Evolutionary conservation across 495 filamentous ascomycete genomes (phyloP).

Genomic region (Podospora bellae-mahoneyi): DNA sequence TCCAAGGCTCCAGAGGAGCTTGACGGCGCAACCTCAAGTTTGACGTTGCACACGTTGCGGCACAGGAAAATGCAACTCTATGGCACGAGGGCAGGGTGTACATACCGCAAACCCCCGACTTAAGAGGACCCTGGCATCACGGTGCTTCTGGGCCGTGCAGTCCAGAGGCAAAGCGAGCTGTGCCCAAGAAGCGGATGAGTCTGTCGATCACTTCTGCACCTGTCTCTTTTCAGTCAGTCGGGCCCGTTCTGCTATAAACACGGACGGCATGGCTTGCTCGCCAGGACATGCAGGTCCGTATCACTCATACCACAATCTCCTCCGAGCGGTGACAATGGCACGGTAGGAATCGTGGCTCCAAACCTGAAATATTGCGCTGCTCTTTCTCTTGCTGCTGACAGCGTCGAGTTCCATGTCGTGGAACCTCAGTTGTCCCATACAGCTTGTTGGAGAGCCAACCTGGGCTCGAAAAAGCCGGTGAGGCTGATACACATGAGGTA

Average conservation of each 20-base stretch:
- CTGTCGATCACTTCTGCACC: constrained; percentile 11
- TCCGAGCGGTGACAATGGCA: not conserved
- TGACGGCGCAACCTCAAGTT: constrained; percentile 6
- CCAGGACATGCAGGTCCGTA: constrained; percentile 6
- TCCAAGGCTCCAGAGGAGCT: constrained; percentile 7
- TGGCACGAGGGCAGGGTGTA: constrained; percentile 1
- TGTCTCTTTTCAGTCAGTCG: constrained; percentile 1
- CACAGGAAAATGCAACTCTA: constrained; percentile 9
- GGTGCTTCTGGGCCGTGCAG: not conserved
- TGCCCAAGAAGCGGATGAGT: not conserved
- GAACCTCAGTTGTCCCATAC: not conserved
- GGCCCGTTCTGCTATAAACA: not conserved
- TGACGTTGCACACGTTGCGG: constrained; percentile 12
- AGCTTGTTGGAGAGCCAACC: not conserved
- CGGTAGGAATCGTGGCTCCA: not conserved
- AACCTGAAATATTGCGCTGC: not conserved
- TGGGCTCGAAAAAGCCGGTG: not conserved
- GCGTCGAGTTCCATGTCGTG: not conserved
- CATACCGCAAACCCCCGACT: not conserved
- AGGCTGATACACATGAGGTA: not conserved
- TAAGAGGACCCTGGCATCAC: constrained; percentile 5
- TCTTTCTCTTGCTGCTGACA: not conserved
- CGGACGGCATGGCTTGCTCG: not conserved
- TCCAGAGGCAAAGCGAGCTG: constrained; percentile 9
- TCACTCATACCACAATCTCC: not conserved